Conservation (phyloP, 2,329 filamentous ascomycete genomes). For the Metarhizium album region DNA sequence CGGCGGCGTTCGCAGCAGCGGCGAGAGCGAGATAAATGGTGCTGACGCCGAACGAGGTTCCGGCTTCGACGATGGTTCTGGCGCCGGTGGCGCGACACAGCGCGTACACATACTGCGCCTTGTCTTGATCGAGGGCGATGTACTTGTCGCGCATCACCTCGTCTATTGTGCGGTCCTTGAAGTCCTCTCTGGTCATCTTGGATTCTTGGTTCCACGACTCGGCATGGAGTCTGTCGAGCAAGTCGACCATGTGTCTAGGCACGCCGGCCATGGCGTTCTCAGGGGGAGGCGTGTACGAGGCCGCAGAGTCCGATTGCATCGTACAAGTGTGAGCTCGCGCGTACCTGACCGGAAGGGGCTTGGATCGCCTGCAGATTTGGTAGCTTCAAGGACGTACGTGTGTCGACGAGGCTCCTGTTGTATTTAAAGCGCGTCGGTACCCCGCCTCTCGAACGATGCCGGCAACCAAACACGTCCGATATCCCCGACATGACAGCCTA, state of each 20-base stretch:
- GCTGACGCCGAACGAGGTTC: constrained; percentile 51
- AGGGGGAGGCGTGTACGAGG: background rate
- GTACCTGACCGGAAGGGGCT: no score
- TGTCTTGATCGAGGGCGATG: constrained; percentile 48
- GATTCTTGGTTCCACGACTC: constrained; percentile 8
- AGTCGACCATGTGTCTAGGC: constrained; percentile 4
- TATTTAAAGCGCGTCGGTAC: background rate
- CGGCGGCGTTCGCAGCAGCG: constrained; percentile 33
- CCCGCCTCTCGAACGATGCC: background rate
- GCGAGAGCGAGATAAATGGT: constrained; percentile 54
- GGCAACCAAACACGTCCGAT: background rate
- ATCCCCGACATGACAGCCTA: background rate
- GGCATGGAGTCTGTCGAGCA: constrained; percentile 9
- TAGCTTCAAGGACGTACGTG: no score
- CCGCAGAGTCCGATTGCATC: background rate
- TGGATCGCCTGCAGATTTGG: no score
- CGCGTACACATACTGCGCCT: constrained; percentile 46
- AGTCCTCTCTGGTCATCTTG: constrained; percentile 3
- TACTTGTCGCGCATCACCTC: constrained; percentile 41
- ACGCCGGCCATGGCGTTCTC: constrained; percentile 5
- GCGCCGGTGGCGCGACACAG: constrained; percentile 38
- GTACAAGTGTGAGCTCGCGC: no score
- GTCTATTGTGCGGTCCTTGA: background rate
- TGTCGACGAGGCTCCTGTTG: no score
- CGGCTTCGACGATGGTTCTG: constrained; percentile 46